Percentiles rank a stretch among this genome's conserved stretches.
Evolutionary conservation across 2,329 filamentous ascomycete genomes (phyloP).

Genomic region (Parafenestella ontariensis): DNA sequence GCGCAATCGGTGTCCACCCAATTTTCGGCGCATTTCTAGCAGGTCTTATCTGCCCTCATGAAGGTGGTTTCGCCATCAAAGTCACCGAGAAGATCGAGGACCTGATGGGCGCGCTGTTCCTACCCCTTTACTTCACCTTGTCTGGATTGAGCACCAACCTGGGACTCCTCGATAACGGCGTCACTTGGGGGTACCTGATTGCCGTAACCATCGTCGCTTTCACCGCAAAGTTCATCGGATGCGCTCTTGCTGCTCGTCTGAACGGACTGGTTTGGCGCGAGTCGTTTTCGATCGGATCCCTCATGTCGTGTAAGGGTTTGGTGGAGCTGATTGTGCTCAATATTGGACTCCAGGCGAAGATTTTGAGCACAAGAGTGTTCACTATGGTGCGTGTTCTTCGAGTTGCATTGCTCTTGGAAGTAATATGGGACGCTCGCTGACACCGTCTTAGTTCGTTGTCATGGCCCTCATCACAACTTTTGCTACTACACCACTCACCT

Average conservation of each 20-base stretch:
- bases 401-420: no score
- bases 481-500: constrained; percentile 74
- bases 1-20: constrained; percentile 86
- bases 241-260: constrained; percentile 74
- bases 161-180: constrained; percentile 79
- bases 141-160: constrained; percentile 87
- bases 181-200: constrained; percentile 86
- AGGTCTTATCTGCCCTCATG: constrained; percentile 85
- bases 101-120: constrained; percentile 77
- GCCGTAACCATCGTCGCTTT: constrained; percentile 82
- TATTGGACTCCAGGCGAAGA: constrained; percentile 81
- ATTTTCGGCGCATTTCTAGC: constrained; percentile 92
- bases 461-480: constrained; percentile 90
- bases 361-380: constrained; percentile 79
- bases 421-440: no score
- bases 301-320: constrained; percentile 95
- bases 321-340: constrained; percentile 90
- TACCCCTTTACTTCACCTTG: constrained; percentile 89
- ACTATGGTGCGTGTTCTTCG: no score
- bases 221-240: constrained; percentile 79
- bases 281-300: constrained; percentile 81
- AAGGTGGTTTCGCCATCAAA: constrained; percentile 85
- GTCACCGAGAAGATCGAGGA: constrained; percentile 92
- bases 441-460: no score
- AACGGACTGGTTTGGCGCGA: constrained; percentile 86